Evolutionary conservation across 352 stramenopile genomes (phyloP).

Genomic region (Globisporangium nunn): DNA sequence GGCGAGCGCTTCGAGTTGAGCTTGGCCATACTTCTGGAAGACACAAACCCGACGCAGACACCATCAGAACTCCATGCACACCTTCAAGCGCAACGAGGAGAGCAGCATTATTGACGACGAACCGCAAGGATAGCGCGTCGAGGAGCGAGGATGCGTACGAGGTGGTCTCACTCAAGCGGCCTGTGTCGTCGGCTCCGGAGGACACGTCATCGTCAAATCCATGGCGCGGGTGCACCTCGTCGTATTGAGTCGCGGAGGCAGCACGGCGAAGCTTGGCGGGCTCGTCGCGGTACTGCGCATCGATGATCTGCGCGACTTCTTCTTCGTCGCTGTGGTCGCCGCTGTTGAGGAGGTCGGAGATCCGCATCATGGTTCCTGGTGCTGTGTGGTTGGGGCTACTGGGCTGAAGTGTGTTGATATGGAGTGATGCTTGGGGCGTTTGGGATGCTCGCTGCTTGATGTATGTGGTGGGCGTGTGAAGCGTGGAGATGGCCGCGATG

Average conservation of each 20-base stretch:
- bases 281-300: slow-evolving; percentile 4
- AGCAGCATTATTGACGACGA: background rate
- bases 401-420: background rate
- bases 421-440: background rate
- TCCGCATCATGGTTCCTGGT: slow-evolving; percentile 12
- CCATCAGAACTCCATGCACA: background rate
- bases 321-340: slow-evolving; percentile 14
- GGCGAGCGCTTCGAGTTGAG: slow-evolving; percentile 15
- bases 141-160: slow-evolving; percentile 11
- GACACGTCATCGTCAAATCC: slow-evolving; percentile 8
- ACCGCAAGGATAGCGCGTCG: slow-evolving; percentile 14
- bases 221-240: slow-evolving; percentile 1
- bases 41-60: background rate
- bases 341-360: slow-evolving; percentile 16
- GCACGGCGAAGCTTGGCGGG: slow-evolving; percentile 9
- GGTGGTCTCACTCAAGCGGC: slow-evolving; percentile 10
- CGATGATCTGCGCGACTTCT: slow-evolving; percentile 14
- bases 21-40: slow-evolving; percentile 12
- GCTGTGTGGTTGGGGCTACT: background rate
- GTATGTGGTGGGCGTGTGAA: background rate
- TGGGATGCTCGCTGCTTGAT: background rate
- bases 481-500: too few species aligned
- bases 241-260: slow-evolving; percentile 8
- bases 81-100: background rate
- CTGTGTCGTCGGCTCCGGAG: slow-evolving; percentile 11